A percentile compares a stretch with the other conserved stretches of the same genome.
Evolutionary conservation across 2,329 filamentous ascomycete species (phyloP).

Genomic region (Grosmannia serpens): DNA sequence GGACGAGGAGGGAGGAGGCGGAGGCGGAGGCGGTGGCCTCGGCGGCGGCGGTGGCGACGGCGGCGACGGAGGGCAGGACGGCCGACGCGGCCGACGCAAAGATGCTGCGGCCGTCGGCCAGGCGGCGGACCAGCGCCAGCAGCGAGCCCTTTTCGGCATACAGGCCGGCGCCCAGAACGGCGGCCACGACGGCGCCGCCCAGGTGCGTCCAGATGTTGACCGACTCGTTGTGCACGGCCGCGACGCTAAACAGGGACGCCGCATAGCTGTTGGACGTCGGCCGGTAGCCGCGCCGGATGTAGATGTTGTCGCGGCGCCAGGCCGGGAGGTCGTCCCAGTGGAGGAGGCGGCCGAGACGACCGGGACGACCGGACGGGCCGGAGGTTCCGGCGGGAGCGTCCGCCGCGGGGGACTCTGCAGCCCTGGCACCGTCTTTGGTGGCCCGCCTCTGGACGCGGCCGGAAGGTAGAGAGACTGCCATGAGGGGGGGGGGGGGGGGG

Average conservation of each 20-base stretch:
- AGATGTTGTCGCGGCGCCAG: slow-evolving; percentile 50
- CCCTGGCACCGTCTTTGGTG: background rate
- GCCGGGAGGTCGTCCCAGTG: slow-evolving; percentile 46
- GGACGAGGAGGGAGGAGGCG: slow-evolving; percentile 55
- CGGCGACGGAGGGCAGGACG: background rate
- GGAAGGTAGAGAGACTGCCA: background rate
- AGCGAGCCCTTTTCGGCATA: background rate
- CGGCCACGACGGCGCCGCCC: slow-evolving; percentile 51
- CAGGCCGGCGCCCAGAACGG: slow-evolving; percentile 38
- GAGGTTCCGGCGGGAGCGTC: background rate
- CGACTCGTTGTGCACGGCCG: slow-evolving; percentile 47
- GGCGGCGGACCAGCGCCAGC: background rate
- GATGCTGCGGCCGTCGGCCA: background rate
- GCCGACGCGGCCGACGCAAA: background rate
- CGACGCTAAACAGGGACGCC: slow-evolving; percentile 33
- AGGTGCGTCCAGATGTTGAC: slow-evolving; percentile 56
- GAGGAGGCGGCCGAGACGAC: no score
- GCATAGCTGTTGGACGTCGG: slow-evolving; percentile 35
- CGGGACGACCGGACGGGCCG: background rate
- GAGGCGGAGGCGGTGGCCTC: background rate
- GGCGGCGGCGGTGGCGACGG: background rate
- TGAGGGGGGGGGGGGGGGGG: background rate
- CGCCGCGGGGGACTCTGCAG: background rate
- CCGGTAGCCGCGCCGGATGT: slow-evolving; percentile 43
- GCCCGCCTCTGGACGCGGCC: background rate